A percentile compares a stretch with the other conserved stretches of the same genome.
Evolutionary conservation across 169 alveolate genomes (phyloP).

Genomic region (Plasmodium knowlesi): DNA sequence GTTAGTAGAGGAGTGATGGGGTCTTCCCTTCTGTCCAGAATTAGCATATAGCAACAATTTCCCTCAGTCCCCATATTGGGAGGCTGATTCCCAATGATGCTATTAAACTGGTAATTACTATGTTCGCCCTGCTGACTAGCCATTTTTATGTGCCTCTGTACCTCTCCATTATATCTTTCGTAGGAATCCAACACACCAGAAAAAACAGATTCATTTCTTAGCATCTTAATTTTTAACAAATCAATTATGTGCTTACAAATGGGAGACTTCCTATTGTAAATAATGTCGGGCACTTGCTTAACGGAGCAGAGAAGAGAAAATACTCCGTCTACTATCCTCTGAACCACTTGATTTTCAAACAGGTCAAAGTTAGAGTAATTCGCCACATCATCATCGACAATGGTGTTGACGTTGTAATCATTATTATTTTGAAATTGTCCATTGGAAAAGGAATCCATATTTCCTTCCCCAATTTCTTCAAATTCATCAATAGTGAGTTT

Average conservation of each 20-base stretch:
- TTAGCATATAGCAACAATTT: slow-evolving; percentile 83
- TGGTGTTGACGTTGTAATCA: not conserved
- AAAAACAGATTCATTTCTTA: slow-evolving; percentile 29
- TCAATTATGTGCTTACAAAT: slow-evolving; percentile 57
- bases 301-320: slow-evolving; percentile 35
- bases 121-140: slow-evolving; percentile 57
- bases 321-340: slow-evolving; percentile 37
- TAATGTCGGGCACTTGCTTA: slow-evolving; percentile 50
- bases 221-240: slow-evolving; percentile 26
- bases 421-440: not conserved
- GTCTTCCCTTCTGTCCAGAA: slow-evolving; percentile 96
- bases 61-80: slow-evolving; percentile 43
- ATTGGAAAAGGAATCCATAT: not conserved
- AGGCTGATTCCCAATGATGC: slow-evolving; percentile 33
- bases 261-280: slow-evolving; percentile 38
- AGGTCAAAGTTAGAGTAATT: not conserved
- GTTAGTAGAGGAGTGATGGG: slow-evolving; percentile 96
- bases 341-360: slow-evolving; percentile 15
- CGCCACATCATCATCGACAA: not conserved
- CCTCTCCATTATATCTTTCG: slow-evolving; percentile 75
- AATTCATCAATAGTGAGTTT: slow-evolving; percentile 35
- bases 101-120: slow-evolving; percentile 69
- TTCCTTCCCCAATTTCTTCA: not conserved
- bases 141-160: slow-evolving; percentile 74
- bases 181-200: slow-evolving; percentile 55